Evolutionary conservation across 106 monocot genomes (phyloP), one percentile per base, ranked within the genome.

Genomic region (Dendrobium chrysotoxum): DNA sequence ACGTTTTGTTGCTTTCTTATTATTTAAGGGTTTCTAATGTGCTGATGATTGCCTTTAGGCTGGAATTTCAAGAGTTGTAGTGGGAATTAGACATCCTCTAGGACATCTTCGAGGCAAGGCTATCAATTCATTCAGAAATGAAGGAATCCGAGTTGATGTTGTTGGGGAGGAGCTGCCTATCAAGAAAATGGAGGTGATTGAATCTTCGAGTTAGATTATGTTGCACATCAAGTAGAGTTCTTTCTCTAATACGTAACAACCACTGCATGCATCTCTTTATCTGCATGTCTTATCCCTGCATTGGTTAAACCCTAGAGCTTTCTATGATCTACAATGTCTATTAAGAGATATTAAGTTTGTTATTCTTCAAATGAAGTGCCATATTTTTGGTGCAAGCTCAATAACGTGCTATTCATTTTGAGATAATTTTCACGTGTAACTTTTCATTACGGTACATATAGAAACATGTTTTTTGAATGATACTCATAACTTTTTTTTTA

Each of bases 21-120:
- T 76, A 47, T 74, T 76, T 20, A 46, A 76, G 26, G 12, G 5
- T 76, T 46, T 44, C 23, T 72, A 67, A 78, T 82, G 30, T 78
- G 23, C 76, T 79, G 66, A 85, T 57, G 53, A 79, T 85, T 87
- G 31, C 84, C 68, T 8, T 79, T 92, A 99, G 98, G 98, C 95
- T 89, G 98, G 95, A 87, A 91, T 99, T 81, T 79, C 89, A 82
- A 94, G 94, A 83, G 95, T 93, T 82, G 91, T 98, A 7, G 85
- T 99, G 41, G 98, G 98, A 65, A 82, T 99, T 35, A 89, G 95
- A 72, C 91, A 99, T 77, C 98, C 98, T 40, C 81, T 99, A 1
- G 84, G 81, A 74, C 98, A 99, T 83, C 82, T 93, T 35, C 81
- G 95, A 83, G 98, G 98, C 39, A 91, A 91, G 68, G 92, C 95